Evolutionary conservation across 768 basidiomycete species (phyloP).

Genomic region (Termitomyces eurrhizus): DNA sequence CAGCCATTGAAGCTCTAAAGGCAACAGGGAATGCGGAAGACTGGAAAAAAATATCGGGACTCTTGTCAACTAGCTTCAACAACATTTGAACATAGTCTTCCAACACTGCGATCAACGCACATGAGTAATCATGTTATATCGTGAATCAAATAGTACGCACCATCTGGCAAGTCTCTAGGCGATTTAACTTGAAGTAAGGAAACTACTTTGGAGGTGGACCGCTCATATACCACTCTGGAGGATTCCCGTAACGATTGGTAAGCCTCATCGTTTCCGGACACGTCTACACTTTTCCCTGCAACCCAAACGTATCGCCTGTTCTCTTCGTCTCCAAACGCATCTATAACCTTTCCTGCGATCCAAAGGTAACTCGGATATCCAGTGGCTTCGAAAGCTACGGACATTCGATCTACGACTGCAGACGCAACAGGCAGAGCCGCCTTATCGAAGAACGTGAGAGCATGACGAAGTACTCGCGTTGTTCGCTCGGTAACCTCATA

Average conservation of each 20-base stretch:
- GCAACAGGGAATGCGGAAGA: slow-evolving; percentile 75
- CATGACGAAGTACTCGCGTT: slow-evolving; percentile 81
- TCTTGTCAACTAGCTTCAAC: slow-evolving; percentile 57
- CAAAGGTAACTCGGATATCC: slow-evolving; percentile 88
- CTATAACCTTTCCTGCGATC: slow-evolving; percentile 88
- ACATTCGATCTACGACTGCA: slow-evolving; percentile 71
- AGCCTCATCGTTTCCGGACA: slow-evolving; percentile 65
- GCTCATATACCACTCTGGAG: slow-evolving; percentile 67
- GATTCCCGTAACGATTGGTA: slow-evolving; percentile 49
- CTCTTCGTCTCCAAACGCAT: slow-evolving; percentile 67
- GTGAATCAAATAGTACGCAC: slow-evolving; percentile 42
- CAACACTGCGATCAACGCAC: slow-evolving; percentile 52
- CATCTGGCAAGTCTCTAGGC: slow-evolving; percentile 80
- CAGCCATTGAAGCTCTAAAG: slow-evolving; percentile 71
- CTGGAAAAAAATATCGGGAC: slow-evolving; percentile 76
- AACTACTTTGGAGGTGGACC: slow-evolving; percentile 68
- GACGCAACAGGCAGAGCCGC: slow-evolving; percentile 65
- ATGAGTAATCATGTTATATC: background rate
- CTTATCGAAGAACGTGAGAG: slow-evolving; percentile 74
- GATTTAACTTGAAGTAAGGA: slow-evolving; percentile 62
- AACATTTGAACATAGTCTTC: slow-evolving; percentile 92
- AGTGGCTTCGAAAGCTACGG: slow-evolving; percentile 70
- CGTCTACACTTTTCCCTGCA: slow-evolving; percentile 73
- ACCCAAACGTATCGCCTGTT: slow-evolving; percentile 82
- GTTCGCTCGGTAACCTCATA: slow-evolving; percentile 78